phyloP scores from a whole-genome alignment of 805 yeast genomes.

The Kluyveromyces wickerhamii region DNA sequence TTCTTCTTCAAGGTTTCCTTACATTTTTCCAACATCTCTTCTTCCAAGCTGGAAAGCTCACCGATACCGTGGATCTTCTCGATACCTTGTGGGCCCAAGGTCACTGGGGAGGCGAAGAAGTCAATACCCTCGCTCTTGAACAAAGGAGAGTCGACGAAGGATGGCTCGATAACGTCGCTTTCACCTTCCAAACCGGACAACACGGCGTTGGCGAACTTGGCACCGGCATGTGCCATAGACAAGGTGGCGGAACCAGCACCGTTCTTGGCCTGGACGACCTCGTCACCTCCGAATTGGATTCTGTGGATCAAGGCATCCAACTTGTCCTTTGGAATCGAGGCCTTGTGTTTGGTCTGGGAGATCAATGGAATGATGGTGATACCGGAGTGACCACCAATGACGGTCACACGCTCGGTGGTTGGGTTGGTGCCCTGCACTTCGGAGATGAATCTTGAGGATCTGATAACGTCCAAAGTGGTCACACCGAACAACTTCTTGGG shows the following conservation, averaged over 20 bases:
- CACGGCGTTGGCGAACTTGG: conserved; percentile 60
- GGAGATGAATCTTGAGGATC: conserved; percentile 80
- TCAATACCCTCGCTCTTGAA: conserved; percentile 85
- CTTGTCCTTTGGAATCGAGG: conserved; percentile 51
- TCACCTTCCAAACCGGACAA: conserved; percentile 59
- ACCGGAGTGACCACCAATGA: conserved; percentile 98
- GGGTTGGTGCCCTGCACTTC: conserved; percentile 53
- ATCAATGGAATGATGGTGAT: conserved; percentile 90
- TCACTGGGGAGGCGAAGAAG: conserved; percentile 92
- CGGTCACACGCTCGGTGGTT: conserved; percentile 66
- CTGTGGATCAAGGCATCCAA: conserved; percentile 67
- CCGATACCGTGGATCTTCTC: conserved; percentile 75
- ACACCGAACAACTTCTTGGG: conserved; percentile 92
- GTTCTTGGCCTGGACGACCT: conserved; percentile 86
- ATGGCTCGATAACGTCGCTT: conserved; percentile 55
- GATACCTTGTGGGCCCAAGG: conserved; percentile 89
- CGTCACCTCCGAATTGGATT: conserved; percentile 95
- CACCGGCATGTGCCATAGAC: conserved; percentile 92
- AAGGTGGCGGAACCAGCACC: conserved; percentile 93
- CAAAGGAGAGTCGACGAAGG: conserved; percentile 75
- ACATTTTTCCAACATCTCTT: conserved; percentile 72
- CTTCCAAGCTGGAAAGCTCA: conserved; percentile 66
- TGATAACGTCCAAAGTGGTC: conserved; percentile 85
- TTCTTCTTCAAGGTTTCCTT: conserved; percentile 85
- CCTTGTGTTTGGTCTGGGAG: conserved; percentile 71